Base-by-base conservation (phyloP, 2,329 filamentous ascomycete species). In the Colletotrichum ledebouriae region DNA sequence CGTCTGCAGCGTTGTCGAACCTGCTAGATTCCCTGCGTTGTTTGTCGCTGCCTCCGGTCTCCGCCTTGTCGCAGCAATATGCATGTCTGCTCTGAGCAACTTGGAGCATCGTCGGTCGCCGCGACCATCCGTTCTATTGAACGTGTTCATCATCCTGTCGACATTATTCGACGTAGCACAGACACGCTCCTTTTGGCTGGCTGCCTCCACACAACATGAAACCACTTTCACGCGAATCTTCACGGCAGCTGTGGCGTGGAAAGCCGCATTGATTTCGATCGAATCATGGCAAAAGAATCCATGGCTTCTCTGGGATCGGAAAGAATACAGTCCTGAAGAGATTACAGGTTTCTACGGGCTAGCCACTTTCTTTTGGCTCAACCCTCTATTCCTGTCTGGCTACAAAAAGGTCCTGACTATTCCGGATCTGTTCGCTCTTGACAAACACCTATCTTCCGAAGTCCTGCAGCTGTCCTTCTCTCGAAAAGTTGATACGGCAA, bases 241-340 rank as follows among this genome's bases (percentile, higher is more conserved):
- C 47, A 72, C 73, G 1, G 60, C 72, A 0, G 60, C 65, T 3
- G 39, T 72, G 17, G 61, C 63, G 3, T n/a, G 73, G 15, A 75
- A 75, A 57, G 47, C 29, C 7, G 2, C 29, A 29, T 49, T 75
- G 4, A 33, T 75, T 6, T 11, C 72, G 2, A 46, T 73, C 3
- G 74, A 75, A 52, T 63, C 71, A 6, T 44, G 70, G 25, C 69
- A 66, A 9, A 76, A 76, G n/a, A 15, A n/a, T 2, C 2, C 46
- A 2, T 61, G 58, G 58, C 15, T 61, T 13, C 29, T 12, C 47
- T 61, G 58, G 58, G 20, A 61, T 29, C 33, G 6, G 6, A 53
- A 76, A n/a, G 67, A 70, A 72, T 13, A 72, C 22, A 83, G 82
- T 42, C 81, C 73, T 4, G 82, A 76, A 56, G 79, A 72, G 29